These are phyloP conservation scores for Colletotrichum kahawae DNA, from an alignment of 2,329 filamentous ascomycete genomes.

Conservation along the genomic window DNA sequence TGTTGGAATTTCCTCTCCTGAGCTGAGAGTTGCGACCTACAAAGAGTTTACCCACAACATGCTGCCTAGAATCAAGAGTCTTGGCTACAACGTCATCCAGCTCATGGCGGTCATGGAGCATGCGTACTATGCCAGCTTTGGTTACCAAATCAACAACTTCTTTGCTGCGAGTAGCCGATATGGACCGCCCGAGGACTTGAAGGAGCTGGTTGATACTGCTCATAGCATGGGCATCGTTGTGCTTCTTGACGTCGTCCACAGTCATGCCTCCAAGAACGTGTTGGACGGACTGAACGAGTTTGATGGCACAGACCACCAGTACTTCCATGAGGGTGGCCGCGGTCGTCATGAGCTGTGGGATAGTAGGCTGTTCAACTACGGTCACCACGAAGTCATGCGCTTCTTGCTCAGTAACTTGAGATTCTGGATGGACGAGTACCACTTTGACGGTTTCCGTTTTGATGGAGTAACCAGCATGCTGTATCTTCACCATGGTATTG, in stretches of 20 bases:
- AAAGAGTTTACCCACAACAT: constrained; percentile 96
- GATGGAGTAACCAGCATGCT: constrained; percentile 99
- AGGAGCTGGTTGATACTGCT: constrained; percentile 94
- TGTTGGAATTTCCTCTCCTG: constrained; percentile 93
- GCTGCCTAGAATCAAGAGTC: constrained; percentile 84
- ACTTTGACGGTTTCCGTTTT: constrained; percentile 96
- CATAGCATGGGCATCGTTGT: constrained; percentile 91
- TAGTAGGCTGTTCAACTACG: constrained; percentile 96
- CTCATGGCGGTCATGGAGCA: constrained; percentile 99
- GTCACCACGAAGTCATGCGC: constrained; percentile 90
- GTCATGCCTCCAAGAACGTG: constrained; percentile 97
- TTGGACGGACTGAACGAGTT: constrained; percentile 95
- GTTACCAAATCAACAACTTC: constrained; percentile 98
- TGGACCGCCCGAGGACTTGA: constrained; percentile 90
- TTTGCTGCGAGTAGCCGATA: constrained; percentile 97
- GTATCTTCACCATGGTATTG: constrained; percentile 94
- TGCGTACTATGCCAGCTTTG: constrained; percentile 98
- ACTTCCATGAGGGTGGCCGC: constrained; percentile 88
- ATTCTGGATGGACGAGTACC: constrained; percentile 99
- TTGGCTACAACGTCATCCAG: constrained; percentile 98
- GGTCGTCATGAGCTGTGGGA: constrained; percentile 95
- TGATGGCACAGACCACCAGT: constrained; percentile 91
- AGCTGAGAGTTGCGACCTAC: constrained; percentile 88
- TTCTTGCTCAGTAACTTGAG: constrained; percentile 94
- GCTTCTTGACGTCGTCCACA: constrained; percentile 94